phyloP scores from a whole-genome alignment of 345 rosid genomes.

The Rhizophora apiculata region DNA sequence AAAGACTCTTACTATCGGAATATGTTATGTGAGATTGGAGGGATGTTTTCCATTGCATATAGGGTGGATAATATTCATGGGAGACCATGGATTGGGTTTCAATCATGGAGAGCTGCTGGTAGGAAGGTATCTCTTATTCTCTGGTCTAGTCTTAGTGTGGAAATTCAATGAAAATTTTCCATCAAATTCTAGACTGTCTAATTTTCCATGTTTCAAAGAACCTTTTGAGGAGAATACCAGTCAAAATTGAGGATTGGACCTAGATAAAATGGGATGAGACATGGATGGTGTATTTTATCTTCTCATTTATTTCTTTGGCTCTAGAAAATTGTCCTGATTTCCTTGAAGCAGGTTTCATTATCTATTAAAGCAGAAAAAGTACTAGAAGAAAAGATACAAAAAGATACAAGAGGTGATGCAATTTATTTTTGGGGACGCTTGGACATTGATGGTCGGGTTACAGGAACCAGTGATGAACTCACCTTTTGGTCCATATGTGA shows the following conservation, averaged over 20 bases:
- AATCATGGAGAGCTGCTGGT: constrained; percentile 97
- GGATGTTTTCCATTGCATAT: constrained; percentile 88
- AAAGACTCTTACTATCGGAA: constrained; percentile 59
- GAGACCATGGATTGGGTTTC: constrained; percentile 99
- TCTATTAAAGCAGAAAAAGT: constrained; percentile 22
- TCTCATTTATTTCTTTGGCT: not conserved
- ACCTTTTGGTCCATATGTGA: constrained; percentile 36
- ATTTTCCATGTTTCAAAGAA: not conserved
- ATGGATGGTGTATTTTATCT: not conserved
- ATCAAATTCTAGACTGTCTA: not conserved
- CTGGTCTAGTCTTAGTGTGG: constrained; percentile 8
- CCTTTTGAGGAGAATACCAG: not conserved
- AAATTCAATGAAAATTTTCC: not conserved
- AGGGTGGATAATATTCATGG: constrained; percentile 83
- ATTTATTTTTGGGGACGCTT: constrained; percentile 30
- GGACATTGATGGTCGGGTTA: constrained; percentile 21
- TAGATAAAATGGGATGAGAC: no score
- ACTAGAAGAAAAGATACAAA: constrained; percentile 26
- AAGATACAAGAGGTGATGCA: constrained; percentile 26
- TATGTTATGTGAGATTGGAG: constrained; percentile 87
- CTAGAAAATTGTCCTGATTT: not conserved
- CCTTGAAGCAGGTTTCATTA: constrained; percentile 27
- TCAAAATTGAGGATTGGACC: not conserved
- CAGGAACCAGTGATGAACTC: constrained; percentile 14
- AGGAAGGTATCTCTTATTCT: constrained; percentile 64